Conservation (phyloP, 192 early-diverging fungal species). For the Allomyces macrogynus region DNA sequence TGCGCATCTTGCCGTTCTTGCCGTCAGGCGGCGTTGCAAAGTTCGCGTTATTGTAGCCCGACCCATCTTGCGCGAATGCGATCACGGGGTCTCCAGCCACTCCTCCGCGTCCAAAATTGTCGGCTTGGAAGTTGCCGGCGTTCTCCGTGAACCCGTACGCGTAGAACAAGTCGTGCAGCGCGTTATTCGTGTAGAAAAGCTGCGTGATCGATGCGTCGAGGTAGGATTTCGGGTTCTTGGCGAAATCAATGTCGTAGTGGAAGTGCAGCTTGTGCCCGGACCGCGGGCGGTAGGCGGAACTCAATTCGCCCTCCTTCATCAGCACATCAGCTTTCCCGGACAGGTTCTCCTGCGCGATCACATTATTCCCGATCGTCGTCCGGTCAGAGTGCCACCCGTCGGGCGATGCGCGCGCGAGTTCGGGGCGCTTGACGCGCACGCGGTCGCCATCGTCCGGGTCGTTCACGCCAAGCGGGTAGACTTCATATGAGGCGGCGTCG, state of each 20-base stretch:
- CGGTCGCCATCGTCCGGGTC: conserved; percentile 54
- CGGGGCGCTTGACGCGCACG: conserved; percentile 15
- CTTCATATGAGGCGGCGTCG: conserved; percentile 45
- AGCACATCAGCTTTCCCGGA: conserved; percentile 44
- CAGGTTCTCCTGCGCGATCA: conserved; percentile 67
- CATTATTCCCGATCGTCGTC: conserved; percentile 80
- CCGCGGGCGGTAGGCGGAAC: too few species aligned
- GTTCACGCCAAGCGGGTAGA: conserved; percentile 58
- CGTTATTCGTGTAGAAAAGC: conserved; percentile 34
- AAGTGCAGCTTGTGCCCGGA: too few species aligned
- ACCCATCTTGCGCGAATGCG: conserved; percentile 80
- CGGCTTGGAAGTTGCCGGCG: conserved; percentile 84
- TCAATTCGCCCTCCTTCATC: conserved; percentile 26
- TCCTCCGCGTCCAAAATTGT: conserved; percentile 63
- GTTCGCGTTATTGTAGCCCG: conserved; percentile 81
- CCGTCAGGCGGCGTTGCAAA: conserved; percentile 94
- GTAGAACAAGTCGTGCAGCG: conserved; percentile 73
- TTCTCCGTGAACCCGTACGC: conserved; percentile 79
- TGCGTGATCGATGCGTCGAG: conserved; percentile 28
- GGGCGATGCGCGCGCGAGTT: conserved; percentile 33
- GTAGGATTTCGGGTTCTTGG: conserved; percentile 17
- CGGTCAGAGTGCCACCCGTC: conserved; percentile 30
- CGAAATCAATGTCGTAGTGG: conserved; percentile 18
- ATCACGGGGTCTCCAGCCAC: conserved; percentile 60
- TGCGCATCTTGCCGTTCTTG: conserved; percentile 72